phyloP scores from a whole-genome alignment of 371 early-diverging fungal species.

The Fennellomyces sp. region DNA sequence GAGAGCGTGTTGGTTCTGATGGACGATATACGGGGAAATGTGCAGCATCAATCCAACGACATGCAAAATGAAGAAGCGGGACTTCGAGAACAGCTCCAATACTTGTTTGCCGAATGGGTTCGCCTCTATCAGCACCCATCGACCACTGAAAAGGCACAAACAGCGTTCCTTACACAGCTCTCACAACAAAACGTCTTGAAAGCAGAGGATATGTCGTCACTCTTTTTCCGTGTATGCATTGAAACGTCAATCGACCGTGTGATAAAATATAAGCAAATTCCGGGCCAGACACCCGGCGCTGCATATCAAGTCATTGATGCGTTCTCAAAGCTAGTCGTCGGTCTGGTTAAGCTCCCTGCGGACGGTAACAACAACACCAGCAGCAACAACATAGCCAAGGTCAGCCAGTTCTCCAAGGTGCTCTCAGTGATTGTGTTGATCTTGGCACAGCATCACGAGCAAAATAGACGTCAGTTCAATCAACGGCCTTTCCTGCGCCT shows the following conservation, averaged over 20 bases:
- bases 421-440: slow-evolving; percentile 85
- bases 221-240: slow-evolving; percentile 90
- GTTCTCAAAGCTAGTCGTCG: slow-evolving; percentile 78
- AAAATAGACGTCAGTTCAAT: slow-evolving; percentile 77
- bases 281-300: slow-evolving; percentile 47
- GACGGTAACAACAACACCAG: slow-evolving; percentile 11
- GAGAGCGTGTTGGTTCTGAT: slow-evolving; percentile 58
- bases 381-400: slow-evolving; percentile 6
- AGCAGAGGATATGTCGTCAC: slow-evolving; percentile 74
- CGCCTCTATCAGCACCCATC: slow-evolving; percentile 83
- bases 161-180: slow-evolving; percentile 70
- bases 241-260: slow-evolving; percentile 82
- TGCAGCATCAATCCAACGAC: slow-evolving; percentile 21
- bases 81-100: slow-evolving; percentile 69
- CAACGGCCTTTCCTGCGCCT: slow-evolving; percentile 93
- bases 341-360: slow-evolving; percentile 42
- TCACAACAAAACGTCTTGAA: slow-evolving; percentile 79
- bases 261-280: slow-evolving; percentile 59
- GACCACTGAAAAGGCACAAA: slow-evolving; percentile 75
- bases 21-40: slow-evolving; percentile 26
- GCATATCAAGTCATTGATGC: slow-evolving; percentile 85
- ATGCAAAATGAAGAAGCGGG: slow-evolving; percentile 40
- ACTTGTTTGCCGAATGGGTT: slow-evolving; percentile 89
- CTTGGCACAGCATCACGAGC: slow-evolving; percentile 84
- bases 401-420: slow-evolving; percentile 71